Percentiles rank a stretch among this genome's conserved stretches.
Conservation (phyloP, 106 monocot genomes). For the Dendrobium chrysotoxum region DNA sequence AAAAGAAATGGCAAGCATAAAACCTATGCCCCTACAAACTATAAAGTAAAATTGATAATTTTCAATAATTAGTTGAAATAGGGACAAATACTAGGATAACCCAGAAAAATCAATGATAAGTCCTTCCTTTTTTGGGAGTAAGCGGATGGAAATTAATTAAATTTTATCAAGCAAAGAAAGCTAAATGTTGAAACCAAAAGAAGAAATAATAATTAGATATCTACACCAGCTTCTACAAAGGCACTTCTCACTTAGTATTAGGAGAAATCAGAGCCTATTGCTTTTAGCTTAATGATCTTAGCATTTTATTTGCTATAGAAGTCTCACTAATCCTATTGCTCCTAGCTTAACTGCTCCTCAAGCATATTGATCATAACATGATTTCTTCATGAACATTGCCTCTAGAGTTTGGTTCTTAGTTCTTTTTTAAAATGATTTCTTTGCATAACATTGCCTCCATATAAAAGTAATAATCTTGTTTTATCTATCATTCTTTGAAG, state of each 20-base stretch:
- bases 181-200: background rate
- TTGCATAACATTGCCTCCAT: too few relatives aligned
- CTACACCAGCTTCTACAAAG: background rate
- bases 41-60: background rate
- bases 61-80: background rate
- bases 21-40: background rate
- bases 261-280: too few relatives aligned
- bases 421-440: too few relatives aligned
- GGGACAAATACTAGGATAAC: background rate
- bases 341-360: too few relatives aligned
- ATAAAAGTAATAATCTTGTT: too few relatives aligned
- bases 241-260: background rate
- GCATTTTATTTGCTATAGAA: too few relatives aligned
- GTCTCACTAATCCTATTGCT: too few relatives aligned
- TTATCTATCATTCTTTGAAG: too few relatives aligned
- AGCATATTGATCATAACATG: too few relatives aligned
- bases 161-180: background rate
- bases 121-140: background rate
- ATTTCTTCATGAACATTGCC: too few relatives aligned
- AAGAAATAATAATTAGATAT: background rate
- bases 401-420: too few relatives aligned
- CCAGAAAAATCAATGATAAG: background rate
- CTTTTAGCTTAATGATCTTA: too few relatives aligned
- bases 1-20: background rate
- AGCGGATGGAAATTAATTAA: background rate